Evolutionary conservation across 163 green algal genomes (phyloP), one percentile per base, ranked within the genome.

Genomic region (Trebouxia gelatinosa): DNA sequence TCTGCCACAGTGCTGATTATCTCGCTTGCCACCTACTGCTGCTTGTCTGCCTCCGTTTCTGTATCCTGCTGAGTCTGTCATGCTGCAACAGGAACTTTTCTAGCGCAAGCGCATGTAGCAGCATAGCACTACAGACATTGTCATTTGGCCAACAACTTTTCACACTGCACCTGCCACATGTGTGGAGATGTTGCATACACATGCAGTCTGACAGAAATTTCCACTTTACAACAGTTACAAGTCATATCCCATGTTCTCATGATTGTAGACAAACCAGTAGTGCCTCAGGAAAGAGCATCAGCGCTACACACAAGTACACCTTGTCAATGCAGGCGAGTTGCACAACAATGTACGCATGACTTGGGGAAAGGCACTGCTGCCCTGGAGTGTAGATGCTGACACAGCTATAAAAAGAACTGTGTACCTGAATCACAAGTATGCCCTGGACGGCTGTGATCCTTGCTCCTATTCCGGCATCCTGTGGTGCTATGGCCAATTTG

Each of bases 301-400:
- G n/a, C n/a, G 64, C 64, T 3, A 17, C 1, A 2, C 2, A 26
- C 19, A 34, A 59, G 23, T 16, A 58, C 9, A 37, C 32, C 37
- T 59, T 64, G n/a, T 58, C n/a, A 66, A 3, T 43, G 75, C 74
- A 84, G 81, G 81, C 2, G 81, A 85, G 81, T 71, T 83, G 37
- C 81, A 85, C 40, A 85, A 85, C 65, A 85, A 85, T 58, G n/a
- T 76, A 4, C 39, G 80, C 26, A 82, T 82, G 78, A 78, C 70
- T 2, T 82, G 78, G 75, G 81, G 81, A n/a, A 85, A 85, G 64
- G 81, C 81, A 2, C 31, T 83, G 3, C 61, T 83, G 34, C 61
- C 50, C 29, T 85, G 81, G 81, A 70, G 39, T 21, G 38, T 37
- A 2, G 43, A 35, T 13, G 77, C 78, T 16, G 81, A 75, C 7